Evolutionary conservation across 257 asterid genomes (phyloP).

Genomic region (Nemophila menziesii): DNA sequence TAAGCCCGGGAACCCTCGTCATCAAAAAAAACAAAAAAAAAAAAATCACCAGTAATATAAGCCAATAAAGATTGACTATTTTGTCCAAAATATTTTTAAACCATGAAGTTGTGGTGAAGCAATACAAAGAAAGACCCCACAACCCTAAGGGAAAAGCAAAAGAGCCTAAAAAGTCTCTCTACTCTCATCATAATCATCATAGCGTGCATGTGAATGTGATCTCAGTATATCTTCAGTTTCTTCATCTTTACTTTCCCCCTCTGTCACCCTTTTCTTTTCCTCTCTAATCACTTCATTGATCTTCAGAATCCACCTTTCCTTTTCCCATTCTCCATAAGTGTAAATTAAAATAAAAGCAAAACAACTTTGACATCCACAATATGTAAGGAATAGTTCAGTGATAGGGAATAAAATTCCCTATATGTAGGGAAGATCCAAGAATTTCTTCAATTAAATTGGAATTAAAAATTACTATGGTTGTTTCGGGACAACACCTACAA

Average conservation of each 20-base stretch:
- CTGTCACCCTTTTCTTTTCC: background rate
- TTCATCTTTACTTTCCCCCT: constrained; percentile 8
- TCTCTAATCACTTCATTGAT: constrained; percentile 4
- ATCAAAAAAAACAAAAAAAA: no score
- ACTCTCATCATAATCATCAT: constrained; percentile 12
- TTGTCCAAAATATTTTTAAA: no score
- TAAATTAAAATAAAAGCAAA: background rate
- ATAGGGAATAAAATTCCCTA: no score
- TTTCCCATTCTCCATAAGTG: background rate
- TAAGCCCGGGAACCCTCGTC: no score
- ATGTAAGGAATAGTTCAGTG: no score
- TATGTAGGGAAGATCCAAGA: no score
- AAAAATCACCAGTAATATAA: no score
- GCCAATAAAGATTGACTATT: no score
- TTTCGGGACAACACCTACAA: no score
- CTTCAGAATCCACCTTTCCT: background rate
- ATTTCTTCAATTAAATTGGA: no score
- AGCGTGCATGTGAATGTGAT: constrained; percentile 25
- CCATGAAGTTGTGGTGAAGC: constrained; percentile 23
- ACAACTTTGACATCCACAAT: background rate
- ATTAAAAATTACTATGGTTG: no score
- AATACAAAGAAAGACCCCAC: constrained; percentile 25
- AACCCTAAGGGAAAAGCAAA: constrained; percentile 7
- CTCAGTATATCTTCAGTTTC: constrained; percentile 14
- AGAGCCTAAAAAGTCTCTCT: background rate